Base-by-base conservation (phyloP, 768 basidiomycete genomes). In the Paxillus involutus region DNA sequence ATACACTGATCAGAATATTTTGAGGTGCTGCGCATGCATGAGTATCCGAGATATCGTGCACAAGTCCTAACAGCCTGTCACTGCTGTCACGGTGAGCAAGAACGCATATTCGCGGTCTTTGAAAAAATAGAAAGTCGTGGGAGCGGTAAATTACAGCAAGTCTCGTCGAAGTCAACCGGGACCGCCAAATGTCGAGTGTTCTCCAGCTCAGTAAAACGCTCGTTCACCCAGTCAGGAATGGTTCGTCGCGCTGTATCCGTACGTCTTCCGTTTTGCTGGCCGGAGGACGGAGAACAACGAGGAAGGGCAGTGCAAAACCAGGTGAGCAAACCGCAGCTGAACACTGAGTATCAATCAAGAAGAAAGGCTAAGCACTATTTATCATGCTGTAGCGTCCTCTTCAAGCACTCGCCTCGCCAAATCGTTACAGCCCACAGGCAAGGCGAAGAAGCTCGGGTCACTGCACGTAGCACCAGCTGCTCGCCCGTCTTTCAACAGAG, bases 391-490 rank as follows among this genome's bases (percentile, higher is more conserved):
- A 68, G 66, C 26, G 26, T 55, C 67, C 16, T 57, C 67, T 1
- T 62, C 67, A 3, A 68, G 58, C 52, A 55, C n/a, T 6, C 65
- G 69, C 9, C 67, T 69, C 5, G 65, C 65, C 44, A 57, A 59
- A 47, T 67, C 66, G 11, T 47, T 71, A 37, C 52, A 71, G n/a
- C 64, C 67, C 1, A 58, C 53, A 7, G 64, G 64, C 3, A 67
- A 49, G 39, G 60, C 64, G 6, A 66, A 67, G 36, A 64, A 55
- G 43, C 58, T 67, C 9, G 67, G 67, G 10, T 61, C 59, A 8
- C 37, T 71, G 8, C 65, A 69, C 26, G 51, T 65, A 41, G 67
- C 63, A n/a, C 51, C 62, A 12, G 39, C 40, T n/a, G 36, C 57
- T 1, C 66, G 55, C 43, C 51, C 58, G 0, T 39, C 63, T 3